Conservation (phyloP, 495 filamentous ascomycete species). For the Oleoguttula mirabilis region DNA sequence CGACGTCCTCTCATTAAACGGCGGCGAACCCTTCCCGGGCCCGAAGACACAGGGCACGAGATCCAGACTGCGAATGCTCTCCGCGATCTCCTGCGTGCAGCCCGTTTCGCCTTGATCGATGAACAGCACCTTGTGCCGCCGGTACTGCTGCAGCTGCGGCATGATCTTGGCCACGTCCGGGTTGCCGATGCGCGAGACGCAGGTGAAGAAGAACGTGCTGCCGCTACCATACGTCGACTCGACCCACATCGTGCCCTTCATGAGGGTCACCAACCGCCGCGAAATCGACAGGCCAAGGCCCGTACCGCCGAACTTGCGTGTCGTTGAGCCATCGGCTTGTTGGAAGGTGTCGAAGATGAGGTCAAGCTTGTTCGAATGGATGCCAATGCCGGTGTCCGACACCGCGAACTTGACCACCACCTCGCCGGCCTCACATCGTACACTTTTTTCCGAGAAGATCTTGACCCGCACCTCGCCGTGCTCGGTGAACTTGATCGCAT, state of each 20-base stretch:
- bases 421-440: conserved; percentile 57
- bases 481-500: conserved; percentile 94
- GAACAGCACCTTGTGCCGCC: conserved; percentile 84
- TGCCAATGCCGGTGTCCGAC: conserved; percentile 94
- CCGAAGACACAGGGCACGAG: conserved; percentile 73
- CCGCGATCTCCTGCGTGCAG: conserved; percentile 57
- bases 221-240: conserved; percentile 86
- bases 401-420: conserved; percentile 96
- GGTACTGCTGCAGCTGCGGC: conserved; percentile 78
- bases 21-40: conserved; percentile 46
- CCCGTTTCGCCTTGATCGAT: conserved; percentile 86
- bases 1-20: conserved; percentile 40
- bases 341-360: conserved; percentile 99
- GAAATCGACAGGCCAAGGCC: conserved; percentile 95
- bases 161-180: conserved; percentile 70
- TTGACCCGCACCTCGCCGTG: conserved; percentile 91
- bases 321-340: conserved; percentile 96
- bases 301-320: conserved; percentile 90
- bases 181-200: conserved; percentile 75
- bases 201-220: conserved; percentile 96
- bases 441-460: conserved; percentile 64
- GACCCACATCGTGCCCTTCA: conserved; percentile 97
- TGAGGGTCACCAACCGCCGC: conserved; percentile 85
- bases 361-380: conserved; percentile 89
- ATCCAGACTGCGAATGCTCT: conserved; percentile 67